Percentiles rank a stretch among this genome's conserved stretches.
Evolutionary conservation across 192 early-diverging fungal genomes (phyloP).

Genomic region (Phlyctochytrium planicorne): DNA sequence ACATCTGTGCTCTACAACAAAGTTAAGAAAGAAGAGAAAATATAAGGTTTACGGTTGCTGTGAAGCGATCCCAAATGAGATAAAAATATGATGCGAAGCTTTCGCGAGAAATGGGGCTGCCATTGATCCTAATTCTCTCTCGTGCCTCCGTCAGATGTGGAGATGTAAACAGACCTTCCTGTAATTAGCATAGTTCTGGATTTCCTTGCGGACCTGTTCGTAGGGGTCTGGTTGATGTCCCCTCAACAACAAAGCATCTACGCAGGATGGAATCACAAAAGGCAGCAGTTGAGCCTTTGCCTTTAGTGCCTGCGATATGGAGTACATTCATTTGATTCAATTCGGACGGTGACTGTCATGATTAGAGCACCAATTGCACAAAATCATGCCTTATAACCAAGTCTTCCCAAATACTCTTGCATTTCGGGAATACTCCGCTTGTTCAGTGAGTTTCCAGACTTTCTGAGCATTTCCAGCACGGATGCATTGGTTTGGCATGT

Average conservation of each 20-base stretch:
- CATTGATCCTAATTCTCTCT: slow-evolving; percentile 93
- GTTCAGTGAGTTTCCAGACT: slow-evolving; percentile 63
- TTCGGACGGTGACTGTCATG: slow-evolving; percentile 51
- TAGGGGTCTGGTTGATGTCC: slow-evolving; percentile 1
- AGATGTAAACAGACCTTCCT: slow-evolving; percentile 89
- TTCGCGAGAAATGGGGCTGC: slow-evolving; percentile 68
- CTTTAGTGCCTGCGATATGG: slow-evolving; percentile 88
- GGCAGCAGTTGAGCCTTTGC: slow-evolving; percentile 83
- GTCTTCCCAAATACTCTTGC: slow-evolving; percentile 57
- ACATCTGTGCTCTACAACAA: not conserved
- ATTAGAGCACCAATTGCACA: too few relatives aligned
- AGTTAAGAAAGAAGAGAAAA: not conserved
- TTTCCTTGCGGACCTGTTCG: slow-evolving; percentile 31
- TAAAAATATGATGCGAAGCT: slow-evolving; percentile 87
- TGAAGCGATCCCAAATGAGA: slow-evolving; percentile 76
- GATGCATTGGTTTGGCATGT: slow-evolving; percentile 9
- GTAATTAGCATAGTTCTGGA: not conserved
- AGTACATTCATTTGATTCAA: slow-evolving; percentile 73
- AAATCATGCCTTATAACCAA: slow-evolving; percentile 69
- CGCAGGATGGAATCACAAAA: slow-evolving; percentile 78
- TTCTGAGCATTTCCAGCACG: slow-evolving; percentile 64
- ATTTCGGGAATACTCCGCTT: slow-evolving; percentile 65
- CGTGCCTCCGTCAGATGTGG: slow-evolving; percentile 91
- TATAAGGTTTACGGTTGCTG: slow-evolving; percentile 17
- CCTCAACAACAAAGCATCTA: slow-evolving; percentile 19